Conservation (phyloP, 2,329 filamentous ascomycete species). For the Sarocladiaceae sp. region DNA sequence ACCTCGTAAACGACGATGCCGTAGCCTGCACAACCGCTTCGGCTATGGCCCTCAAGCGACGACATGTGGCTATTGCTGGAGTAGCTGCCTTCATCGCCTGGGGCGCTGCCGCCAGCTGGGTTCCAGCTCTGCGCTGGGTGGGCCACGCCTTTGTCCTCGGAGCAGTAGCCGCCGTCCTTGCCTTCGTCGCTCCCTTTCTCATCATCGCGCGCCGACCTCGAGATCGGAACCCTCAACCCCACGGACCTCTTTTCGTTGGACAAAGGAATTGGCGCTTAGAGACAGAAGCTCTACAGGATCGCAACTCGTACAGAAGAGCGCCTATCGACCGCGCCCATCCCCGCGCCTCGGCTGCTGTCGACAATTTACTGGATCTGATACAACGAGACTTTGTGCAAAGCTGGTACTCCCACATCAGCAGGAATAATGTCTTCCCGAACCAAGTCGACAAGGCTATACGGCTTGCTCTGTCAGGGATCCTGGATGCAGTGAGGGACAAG, state of each 20-base stretch:
- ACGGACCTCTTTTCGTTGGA: constrained; percentile 53
- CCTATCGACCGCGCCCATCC: constrained; percentile 72
- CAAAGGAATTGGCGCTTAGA: constrained; percentile 64
- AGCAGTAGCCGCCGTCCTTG: constrained; percentile 42
- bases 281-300: constrained; percentile 56
- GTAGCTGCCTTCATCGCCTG: constrained; percentile 75
- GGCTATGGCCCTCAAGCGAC: constrained; percentile 65
- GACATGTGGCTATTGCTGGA: constrained; percentile 63
- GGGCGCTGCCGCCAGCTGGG: constrained; percentile 78
- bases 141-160: constrained; percentile 73
- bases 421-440: constrained; percentile 71
- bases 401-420: constrained; percentile 87
- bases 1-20: constrained; percentile 1
- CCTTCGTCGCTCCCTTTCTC: constrained; percentile 25
- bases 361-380: constrained; percentile 70
- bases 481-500: constrained; percentile 64
- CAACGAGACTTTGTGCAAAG: constrained; percentile 77
- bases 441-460: constrained; percentile 80
- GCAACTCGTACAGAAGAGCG: constrained; percentile 59
- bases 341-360: constrained; percentile 71
- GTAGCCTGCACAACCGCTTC: constrained; percentile 15
- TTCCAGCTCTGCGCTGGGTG: constrained; percentile 75
- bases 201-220: constrained; percentile 46
- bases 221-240: constrained; percentile 33
- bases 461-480: constrained; percentile 61